phyloP scores from a whole-genome alignment of 2,329 filamentous ascomycete species.

The Delphinella strobiligena region DNA sequence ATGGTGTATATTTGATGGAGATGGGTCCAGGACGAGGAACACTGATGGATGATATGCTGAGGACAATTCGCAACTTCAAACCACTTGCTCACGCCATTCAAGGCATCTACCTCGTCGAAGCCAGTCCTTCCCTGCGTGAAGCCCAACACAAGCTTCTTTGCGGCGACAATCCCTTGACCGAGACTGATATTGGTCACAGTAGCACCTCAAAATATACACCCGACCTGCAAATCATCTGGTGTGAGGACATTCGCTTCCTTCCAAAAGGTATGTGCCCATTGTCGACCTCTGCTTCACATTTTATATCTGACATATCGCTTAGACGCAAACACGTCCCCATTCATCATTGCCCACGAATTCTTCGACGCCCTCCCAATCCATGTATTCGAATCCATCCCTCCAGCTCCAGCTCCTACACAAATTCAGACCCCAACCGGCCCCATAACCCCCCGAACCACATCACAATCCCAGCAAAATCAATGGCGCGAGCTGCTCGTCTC shows the following conservation, averaged over 20 bases:
- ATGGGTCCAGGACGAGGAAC: slow-evolving; percentile 90
- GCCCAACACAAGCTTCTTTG: slow-evolving; percentile 76
- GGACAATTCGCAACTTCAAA: slow-evolving; percentile 76
- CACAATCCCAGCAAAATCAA: slow-evolving; percentile 36
- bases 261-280: slow-evolving; percentile 46
- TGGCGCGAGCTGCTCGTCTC: slow-evolving; percentile 79
- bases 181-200: slow-evolving; percentile 61
- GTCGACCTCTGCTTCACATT: slow-evolving; percentile 9
- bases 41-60: slow-evolving; percentile 89
- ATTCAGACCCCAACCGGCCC: slow-evolving; percentile 35
- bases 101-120: slow-evolving; percentile 86
- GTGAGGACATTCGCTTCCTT: slow-evolving; percentile 76
- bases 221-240: slow-evolving; percentile 68
- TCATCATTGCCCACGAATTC: slow-evolving; percentile 96
- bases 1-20: slow-evolving; percentile 80
- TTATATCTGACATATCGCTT: slow-evolving; percentile 29
- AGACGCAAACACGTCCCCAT: slow-evolving; percentile 57
- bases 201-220: slow-evolving; percentile 64
- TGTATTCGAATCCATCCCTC: slow-evolving; percentile 65
- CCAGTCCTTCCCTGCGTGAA: slow-evolving; percentile 65
- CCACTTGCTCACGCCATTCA: slow-evolving; percentile 65
- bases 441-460: slow-evolving; percentile 25
- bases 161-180: slow-evolving; percentile 54
- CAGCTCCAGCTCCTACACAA: slow-evolving; percentile 22
- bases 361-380: slow-evolving; percentile 97